Evolutionary conservation across 2,329 filamentous ascomycete genomes (phyloP).

Genomic region (Cytospora piceae): DNA sequence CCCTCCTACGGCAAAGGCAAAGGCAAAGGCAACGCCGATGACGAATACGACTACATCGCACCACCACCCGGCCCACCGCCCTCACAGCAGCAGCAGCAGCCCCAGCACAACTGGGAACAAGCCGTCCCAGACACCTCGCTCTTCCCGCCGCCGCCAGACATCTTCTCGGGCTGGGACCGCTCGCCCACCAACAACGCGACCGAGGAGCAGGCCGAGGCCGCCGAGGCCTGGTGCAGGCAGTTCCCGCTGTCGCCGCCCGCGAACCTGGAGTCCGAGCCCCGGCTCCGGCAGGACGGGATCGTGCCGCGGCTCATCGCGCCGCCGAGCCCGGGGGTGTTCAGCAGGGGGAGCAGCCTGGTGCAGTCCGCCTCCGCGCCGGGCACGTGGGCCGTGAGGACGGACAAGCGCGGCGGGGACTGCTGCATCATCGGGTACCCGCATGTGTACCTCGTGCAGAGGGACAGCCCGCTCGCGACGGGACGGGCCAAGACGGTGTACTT

Average conservation of each 20-base stretch:
- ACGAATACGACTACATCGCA: slow-evolving; percentile 34
- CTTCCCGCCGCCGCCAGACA: slow-evolving; percentile 72
- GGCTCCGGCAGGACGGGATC: slow-evolving; percentile 13
- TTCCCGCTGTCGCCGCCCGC: slow-evolving; percentile 63
- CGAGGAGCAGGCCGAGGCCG: slow-evolving; percentile 64
- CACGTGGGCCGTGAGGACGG: slow-evolving; percentile 51
- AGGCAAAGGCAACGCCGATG: not conserved
- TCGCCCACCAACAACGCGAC: slow-evolving; percentile 73
- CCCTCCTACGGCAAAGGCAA: slow-evolving; percentile 5
- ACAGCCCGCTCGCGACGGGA: slow-evolving; percentile 55
- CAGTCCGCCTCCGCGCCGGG: slow-evolving; percentile 49
- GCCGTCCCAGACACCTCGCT: slow-evolving; percentile 74
- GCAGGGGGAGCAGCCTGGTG: slow-evolving; percentile 49
- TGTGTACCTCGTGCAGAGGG: slow-evolving; percentile 64
- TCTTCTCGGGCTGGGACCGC: slow-evolving; percentile 64
- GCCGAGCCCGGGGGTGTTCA: slow-evolving; percentile 37
- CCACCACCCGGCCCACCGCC: slow-evolving; percentile 44
- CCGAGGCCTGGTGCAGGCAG: slow-evolving; percentile 65
- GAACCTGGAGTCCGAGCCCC: slow-evolving; percentile 54
- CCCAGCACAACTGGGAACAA: slow-evolving; percentile 69
- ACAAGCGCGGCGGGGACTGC: slow-evolving; percentile 57
- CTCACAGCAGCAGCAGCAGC: slow-evolving; percentile 33
- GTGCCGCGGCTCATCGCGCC: slow-evolving; percentile 58
- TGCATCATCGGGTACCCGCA: slow-evolving; percentile 71
- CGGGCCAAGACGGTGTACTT: slow-evolving; percentile 67